These are phyloP conservation scores for Pseudozyma hubeiensis DNA, from an alignment of 1,284 basidiomycete genomes.

Conservation along the genomic window DNA sequence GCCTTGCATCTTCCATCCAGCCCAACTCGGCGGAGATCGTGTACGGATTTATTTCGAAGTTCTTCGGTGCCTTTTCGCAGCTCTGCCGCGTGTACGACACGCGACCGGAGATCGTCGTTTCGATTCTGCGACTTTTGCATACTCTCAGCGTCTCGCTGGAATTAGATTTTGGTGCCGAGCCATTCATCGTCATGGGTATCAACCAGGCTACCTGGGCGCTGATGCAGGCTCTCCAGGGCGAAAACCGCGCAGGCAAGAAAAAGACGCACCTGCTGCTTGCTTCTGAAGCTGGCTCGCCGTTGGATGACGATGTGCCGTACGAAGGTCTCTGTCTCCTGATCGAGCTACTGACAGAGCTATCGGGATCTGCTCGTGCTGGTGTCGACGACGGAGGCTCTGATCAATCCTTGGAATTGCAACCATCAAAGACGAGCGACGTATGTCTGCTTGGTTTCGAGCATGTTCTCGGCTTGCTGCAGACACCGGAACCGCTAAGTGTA, in stretches of 20 bases:
- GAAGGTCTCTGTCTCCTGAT: constrained; percentile 50
- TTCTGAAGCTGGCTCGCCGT: constrained; percentile 25
- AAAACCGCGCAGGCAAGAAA: constrained; percentile 18
- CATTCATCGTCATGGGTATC: constrained; percentile 38
- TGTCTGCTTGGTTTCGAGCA: constrained; percentile 51
- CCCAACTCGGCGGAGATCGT: constrained; percentile 52
- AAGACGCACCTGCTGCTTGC: constrained; percentile 39
- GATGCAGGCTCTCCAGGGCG: constrained; percentile 37
- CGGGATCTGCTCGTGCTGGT: constrained; percentile 31
- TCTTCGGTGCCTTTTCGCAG: constrained; percentile 49
- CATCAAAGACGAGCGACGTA: constrained; percentile 44
- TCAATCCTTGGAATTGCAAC: constrained; percentile 16
- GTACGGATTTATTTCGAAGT: constrained; percentile 49
- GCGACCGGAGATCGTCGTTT: constrained; percentile 43
- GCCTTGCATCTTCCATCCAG: constrained; percentile 47
- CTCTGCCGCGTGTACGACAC: constrained; percentile 44
- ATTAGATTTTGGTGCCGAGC: constrained; percentile 43
- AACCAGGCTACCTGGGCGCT: constrained; percentile 40
- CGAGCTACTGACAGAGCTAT: constrained; percentile 46
- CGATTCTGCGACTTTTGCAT: constrained; percentile 36
- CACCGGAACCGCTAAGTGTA: constrained; percentile 36
- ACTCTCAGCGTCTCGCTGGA: constrained; percentile 44
- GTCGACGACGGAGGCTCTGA: constrained; percentile 40
- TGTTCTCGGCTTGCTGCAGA: constrained; percentile 26
- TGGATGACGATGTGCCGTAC: constrained; percentile 58